phyloP scores from a whole-genome alignment of 2,329 filamentous ascomycete species.

The Trichocomaceae sp. region DNA sequence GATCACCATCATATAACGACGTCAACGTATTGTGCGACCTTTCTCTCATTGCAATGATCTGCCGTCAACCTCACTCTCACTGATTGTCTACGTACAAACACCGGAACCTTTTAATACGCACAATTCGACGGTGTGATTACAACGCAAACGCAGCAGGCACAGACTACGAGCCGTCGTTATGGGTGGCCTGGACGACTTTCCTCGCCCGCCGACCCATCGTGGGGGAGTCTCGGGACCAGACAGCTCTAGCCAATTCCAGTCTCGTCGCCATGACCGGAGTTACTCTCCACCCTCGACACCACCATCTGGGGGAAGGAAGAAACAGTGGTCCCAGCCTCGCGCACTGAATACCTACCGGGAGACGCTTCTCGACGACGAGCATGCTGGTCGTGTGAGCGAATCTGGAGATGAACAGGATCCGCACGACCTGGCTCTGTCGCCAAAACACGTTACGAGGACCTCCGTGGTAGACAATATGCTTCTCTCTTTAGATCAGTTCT shows the following conservation, averaged over 20 bases:
- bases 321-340: constrained; percentile 16
- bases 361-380: constrained; percentile 36
- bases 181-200: constrained; percentile 9
- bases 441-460: constrained; percentile 70
- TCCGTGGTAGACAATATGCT: constrained; percentile 96
- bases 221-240: constrained; percentile 1
- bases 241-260: constrained; percentile 5
- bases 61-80: not conserved
- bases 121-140: not conserved
- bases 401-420: constrained; percentile 38
- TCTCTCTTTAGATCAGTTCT: constrained; percentile 80
- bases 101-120: not conserved
- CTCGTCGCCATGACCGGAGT: constrained; percentile 20
- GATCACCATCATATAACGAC: not conserved
- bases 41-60: constrained; percentile 2
- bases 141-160: not conserved
- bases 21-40: no score
- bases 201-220: constrained; percentile 11
- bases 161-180: not conserved
- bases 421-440: constrained; percentile 78
- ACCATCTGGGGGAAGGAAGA: constrained; percentile 29
- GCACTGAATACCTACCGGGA: constrained; percentile 28
- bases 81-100: not conserved
- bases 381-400: constrained; percentile 27
- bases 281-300: constrained; percentile 37